phyloP scores from a whole-genome alignment of 306 rosid species.

The Pueraria montana region DNA sequence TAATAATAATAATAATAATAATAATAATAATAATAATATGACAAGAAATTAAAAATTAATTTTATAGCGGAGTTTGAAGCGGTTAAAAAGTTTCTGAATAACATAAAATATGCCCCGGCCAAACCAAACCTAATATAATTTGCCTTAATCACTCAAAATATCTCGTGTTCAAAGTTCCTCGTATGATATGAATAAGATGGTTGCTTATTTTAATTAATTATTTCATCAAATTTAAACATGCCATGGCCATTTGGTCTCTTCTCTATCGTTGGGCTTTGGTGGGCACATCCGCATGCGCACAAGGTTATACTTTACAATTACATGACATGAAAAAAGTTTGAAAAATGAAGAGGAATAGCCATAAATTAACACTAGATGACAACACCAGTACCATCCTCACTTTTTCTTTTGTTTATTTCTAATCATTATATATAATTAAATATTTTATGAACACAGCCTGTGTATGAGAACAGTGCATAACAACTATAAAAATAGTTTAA shows the following conservation, averaged over 20 bases:
- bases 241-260: conserved; percentile 47
- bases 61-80: background rate
- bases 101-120: background rate
- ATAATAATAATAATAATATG: no score
- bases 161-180: background rate
- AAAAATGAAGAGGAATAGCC: background rate
- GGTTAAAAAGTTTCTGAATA: background rate
- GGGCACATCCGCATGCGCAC: conserved; percentile 55
- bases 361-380: conserved; percentile 38
- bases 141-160: background rate
- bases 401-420: background rate
- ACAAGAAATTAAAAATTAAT: background rate
- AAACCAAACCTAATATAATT: conserved; percentile 24
- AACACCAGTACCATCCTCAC: conserved; percentile 30
- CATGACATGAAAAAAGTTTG: conserved; percentile 2
- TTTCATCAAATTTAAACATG: conserved; percentile 12
- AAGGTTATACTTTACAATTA: conserved; percentile 37
- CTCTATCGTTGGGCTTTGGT: conserved; percentile 45
- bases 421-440: background rate
- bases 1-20: no score
- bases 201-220: conserved; percentile 14
- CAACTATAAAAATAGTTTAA: background rate
- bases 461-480: conserved; percentile 39
- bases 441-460: conserved; percentile 33
- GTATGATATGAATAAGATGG: conserved; percentile 42